These are phyloP conservation scores for Pestalotiopsis fici DNA, from an alignment of 2,329 filamentous ascomycete species.

Conservation along the genomic window DNA sequence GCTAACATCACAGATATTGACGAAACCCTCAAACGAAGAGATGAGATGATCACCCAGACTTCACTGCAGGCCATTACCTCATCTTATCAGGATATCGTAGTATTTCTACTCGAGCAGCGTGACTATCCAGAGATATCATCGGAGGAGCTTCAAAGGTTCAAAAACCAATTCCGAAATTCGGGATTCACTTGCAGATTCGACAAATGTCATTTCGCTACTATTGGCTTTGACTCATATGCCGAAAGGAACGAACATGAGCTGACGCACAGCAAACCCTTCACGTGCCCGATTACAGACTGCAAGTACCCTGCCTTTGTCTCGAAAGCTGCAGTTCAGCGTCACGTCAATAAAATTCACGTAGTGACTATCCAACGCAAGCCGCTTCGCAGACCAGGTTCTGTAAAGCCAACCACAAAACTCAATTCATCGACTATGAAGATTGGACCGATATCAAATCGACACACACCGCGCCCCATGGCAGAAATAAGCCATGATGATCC, in stretches of 20 bases:
- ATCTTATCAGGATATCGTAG: conserved; percentile 11
- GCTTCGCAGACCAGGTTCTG: not conserved
- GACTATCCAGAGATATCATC: conserved; percentile 4
- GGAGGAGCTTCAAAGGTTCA: conserved; percentile 17
- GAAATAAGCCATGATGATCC: no score
- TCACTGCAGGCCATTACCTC: not conserved
- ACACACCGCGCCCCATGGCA: no score
- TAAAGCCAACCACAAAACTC: no score
- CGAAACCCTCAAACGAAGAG: not conserved
- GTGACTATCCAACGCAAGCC: not conserved
- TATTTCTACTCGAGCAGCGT: conserved; percentile 6
- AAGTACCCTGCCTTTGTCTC: conserved; percentile 13
- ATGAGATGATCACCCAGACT: not conserved
- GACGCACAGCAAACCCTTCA: conserved; percentile 7
- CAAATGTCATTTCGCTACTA: conserved; percentile 14
- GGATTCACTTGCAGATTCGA: conserved; percentile 16
- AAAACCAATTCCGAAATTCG: conserved; percentile 10
- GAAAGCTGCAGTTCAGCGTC: not conserved
- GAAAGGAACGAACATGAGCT: conserved; percentile 14
- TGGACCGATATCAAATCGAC: no score
- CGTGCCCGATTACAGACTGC: conserved; percentile 10
- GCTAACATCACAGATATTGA: not conserved
- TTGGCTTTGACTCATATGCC: conserved; percentile 18
- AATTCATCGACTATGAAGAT: no score
- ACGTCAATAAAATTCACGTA: not conserved